These are phyloP conservation scores for Senna siamea DNA, from an alignment of 306 rosid species.

Conservation along the genomic window DNA sequence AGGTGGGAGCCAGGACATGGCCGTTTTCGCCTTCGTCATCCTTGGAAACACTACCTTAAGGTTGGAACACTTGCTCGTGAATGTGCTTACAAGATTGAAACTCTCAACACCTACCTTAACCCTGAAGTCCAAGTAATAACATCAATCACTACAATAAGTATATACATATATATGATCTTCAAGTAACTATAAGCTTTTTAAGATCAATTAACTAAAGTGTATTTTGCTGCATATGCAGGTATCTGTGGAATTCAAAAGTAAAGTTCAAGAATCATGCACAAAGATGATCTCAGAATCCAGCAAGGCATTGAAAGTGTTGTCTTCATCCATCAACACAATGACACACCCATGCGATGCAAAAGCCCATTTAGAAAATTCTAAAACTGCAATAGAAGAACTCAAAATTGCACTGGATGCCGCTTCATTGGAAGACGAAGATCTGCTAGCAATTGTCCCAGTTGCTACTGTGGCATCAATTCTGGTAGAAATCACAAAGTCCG, in stretches of 20 bases:
- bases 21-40: constrained; percentile 66
- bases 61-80: constrained; percentile 67
- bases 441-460: constrained; percentile 59
- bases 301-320: constrained; percentile 62
- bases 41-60: constrained; percentile 86
- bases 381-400: constrained; percentile 61
- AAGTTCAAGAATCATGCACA: constrained; percentile 60
- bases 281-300: constrained; percentile 63
- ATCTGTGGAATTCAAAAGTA: constrained; percentile 50
- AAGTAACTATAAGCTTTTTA: no score
- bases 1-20: constrained; percentile 97
- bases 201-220: no score
- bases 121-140: constrained; percentile 57
- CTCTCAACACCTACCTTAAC: constrained; percentile 57
- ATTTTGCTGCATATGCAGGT: no score
- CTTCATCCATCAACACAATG: constrained; percentile 65
- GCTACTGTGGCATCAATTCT: constrained; percentile 67
- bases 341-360: constrained; percentile 53
- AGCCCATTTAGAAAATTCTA: constrained; percentile 56
- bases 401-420: constrained; percentile 50
- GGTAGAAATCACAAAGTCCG: constrained; percentile 61
- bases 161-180: no score
- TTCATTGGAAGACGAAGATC: constrained; percentile 47
- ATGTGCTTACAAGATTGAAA: constrained; percentile 83
- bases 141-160: neutral